These are phyloP conservation scores for Blastobotrys apis DNA, from an alignment of 1,139 yeast species.

Conservation along the genomic window DNA sequence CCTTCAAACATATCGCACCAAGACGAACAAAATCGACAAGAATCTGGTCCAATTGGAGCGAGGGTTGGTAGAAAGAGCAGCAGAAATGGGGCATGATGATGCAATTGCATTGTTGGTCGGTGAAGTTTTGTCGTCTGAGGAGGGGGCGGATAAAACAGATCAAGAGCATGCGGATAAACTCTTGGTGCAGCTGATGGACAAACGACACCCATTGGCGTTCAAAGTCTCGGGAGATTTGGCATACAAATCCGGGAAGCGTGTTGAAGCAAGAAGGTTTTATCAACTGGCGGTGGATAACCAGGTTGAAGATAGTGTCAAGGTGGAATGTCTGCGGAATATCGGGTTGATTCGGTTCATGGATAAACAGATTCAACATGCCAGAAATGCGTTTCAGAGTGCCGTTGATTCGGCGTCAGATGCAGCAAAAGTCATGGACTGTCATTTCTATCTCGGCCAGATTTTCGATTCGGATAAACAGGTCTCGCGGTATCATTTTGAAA, in stretches of 20 bases:
- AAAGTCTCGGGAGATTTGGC: slow-evolving; percentile 75
- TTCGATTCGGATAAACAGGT: slow-evolving; percentile 35
- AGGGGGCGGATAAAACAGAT: slow-evolving; percentile 39
- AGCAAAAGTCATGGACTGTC: slow-evolving; percentile 56
- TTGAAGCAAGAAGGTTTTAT: slow-evolving; percentile 48
- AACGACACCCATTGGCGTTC: slow-evolving; percentile 64
- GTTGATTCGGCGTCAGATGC: slow-evolving; percentile 35
- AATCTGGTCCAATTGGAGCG: slow-evolving; percentile 53
- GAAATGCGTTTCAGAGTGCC: slow-evolving; percentile 55
- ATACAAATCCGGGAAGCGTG: slow-evolving; percentile 49
- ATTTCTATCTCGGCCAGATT: slow-evolving; percentile 72
- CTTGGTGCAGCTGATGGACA: slow-evolving; percentile 55
- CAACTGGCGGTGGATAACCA: slow-evolving; percentile 44
- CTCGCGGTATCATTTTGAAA: slow-evolving; percentile 66
- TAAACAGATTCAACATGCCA: slow-evolving; percentile 51
- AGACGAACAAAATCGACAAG: slow-evolving; percentile 53
- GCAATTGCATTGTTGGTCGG: slow-evolving; percentile 70
- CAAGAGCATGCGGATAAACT: slow-evolving; percentile 57
- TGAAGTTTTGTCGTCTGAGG: slow-evolving; percentile 39
- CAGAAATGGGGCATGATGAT: slow-evolving; percentile 75
- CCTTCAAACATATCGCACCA: slow-evolving; percentile 55
- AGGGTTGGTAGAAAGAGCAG: slow-evolving; percentile 71
- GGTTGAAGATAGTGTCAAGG: slow-evolving; percentile 48
- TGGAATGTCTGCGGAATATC: slow-evolving; percentile 68
- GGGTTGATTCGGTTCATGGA: slow-evolving; percentile 61